A percentile compares a stretch with the other conserved stretches of the same genome.
These are phyloP conservation scores for Candida sp. DNA, from an alignment of 1,139 yeast species.

Conservation along the genomic window DNA sequence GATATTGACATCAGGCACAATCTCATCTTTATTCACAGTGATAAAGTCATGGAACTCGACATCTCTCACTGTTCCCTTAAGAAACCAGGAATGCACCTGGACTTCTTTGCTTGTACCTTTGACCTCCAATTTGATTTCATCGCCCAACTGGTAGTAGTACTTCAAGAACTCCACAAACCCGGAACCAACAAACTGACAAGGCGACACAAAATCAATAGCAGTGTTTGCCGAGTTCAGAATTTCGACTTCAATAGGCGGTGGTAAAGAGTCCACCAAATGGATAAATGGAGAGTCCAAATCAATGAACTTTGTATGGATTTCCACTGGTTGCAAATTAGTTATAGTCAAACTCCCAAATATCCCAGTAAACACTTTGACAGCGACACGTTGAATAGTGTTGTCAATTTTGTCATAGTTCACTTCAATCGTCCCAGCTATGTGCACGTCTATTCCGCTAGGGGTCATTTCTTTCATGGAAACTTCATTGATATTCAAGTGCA, in stretches of 20 bases:
- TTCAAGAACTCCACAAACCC: conserved; percentile 24
- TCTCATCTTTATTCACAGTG: conserved; percentile 16
- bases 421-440: conserved; percentile 25
- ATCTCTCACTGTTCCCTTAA: conserved; percentile 19
- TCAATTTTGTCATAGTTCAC: conserved; percentile 28
- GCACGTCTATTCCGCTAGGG: conserved; percentile 27
- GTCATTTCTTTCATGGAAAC: conserved; percentile 23
- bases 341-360: conserved; percentile 28
- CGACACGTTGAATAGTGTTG: conserved; percentile 22
- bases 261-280: conserved; percentile 27
- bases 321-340: conserved; percentile 24
- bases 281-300: conserved; percentile 18
- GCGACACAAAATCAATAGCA: conserved; percentile 28
- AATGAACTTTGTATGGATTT: conserved; percentile 24
- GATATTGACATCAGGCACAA: conserved; percentile 18
- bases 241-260: conserved; percentile 28
- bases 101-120: conserved; percentile 22
- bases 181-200: conserved; percentile 23
- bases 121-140: conserved; percentile 21
- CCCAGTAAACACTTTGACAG: conserved; percentile 23
- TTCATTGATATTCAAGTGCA: conserved; percentile 22
- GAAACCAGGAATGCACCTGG: conserved; percentile 18
- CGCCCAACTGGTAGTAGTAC: conserved; percentile 18
- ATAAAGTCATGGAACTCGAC: conserved; percentile 20
- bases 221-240: conserved; percentile 24